Evolutionary conservation across 148 eudicot genomes (phyloP).

Genomic region (Amaranthus cruentus): DNA sequence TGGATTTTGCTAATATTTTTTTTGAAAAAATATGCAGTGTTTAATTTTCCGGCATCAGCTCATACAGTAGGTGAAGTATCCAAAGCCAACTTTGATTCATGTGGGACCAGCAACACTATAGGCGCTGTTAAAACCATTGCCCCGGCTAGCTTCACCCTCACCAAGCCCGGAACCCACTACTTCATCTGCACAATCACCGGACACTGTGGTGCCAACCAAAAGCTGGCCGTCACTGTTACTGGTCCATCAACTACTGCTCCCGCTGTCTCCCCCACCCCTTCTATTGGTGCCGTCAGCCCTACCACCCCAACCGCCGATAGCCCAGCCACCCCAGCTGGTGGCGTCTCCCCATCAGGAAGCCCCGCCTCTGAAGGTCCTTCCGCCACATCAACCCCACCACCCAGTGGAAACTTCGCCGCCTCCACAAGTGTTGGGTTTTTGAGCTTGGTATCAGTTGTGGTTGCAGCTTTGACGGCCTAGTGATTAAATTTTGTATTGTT

Average conservation of each 20-base stretch:
- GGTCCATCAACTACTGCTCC: slow-evolving; percentile 19
- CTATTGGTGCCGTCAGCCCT: background rate
- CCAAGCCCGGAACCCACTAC: slow-evolving; percentile 38
- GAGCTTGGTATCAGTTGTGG: slow-evolving; percentile 23
- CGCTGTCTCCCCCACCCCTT: slow-evolving; percentile 20
- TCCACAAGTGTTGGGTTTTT: slow-evolving; percentile 17
- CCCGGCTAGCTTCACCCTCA: slow-evolving; percentile 45
- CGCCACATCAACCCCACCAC: background rate
- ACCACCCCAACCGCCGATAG: too few species aligned
- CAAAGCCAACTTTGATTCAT: slow-evolving; percentile 32
- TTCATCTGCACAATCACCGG: slow-evolving; percentile 48
- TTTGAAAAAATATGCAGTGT: slow-evolving; percentile 28
- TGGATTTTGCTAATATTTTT: background rate
- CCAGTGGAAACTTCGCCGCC: slow-evolving; percentile 15
- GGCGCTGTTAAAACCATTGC: slow-evolving; percentile 20
- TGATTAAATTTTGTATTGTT: background rate
- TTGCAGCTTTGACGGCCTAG: slow-evolving; percentile 23
- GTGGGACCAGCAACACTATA: slow-evolving; percentile 30
- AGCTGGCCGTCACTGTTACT: slow-evolving; percentile 40
- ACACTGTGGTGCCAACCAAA: slow-evolving; percentile 44
- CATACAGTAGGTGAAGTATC: slow-evolving; percentile 66
- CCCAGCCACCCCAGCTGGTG: background rate
- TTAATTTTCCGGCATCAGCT: slow-evolving; percentile 36
- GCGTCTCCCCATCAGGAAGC: slow-evolving; percentile 1
- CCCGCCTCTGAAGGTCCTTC: background rate